Evolutionary conservation across 176 grass and related monocot genomes (phyloP).

Genomic region (Ensete glaucum): DNA sequence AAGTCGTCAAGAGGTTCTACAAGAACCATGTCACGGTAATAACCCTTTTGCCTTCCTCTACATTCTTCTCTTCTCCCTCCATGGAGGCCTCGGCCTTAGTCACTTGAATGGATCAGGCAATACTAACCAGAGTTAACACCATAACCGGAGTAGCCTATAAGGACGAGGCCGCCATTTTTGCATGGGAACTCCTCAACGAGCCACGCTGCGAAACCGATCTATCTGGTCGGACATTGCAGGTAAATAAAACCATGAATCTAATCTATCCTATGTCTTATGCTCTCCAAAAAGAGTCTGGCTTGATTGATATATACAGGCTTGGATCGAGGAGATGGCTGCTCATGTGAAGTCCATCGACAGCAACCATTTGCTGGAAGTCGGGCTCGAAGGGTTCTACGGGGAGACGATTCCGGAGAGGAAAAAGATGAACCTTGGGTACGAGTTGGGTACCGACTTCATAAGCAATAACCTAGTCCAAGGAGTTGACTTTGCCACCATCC

Average conservation of each 20-base stretch:
- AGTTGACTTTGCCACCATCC: constrained; percentile 21
- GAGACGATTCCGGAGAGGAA: background rate
- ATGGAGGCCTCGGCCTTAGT: background rate
- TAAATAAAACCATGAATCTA: background rate
- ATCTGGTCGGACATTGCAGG: constrained; percentile 9
- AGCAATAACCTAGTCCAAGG: constrained; percentile 1
- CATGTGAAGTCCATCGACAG: constrained; percentile 20
- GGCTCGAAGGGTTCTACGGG: constrained; percentile 24
- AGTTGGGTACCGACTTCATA: constrained; percentile 17
- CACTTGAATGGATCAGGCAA: background rate
- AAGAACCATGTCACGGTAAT: constrained; percentile 19
- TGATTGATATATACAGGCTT: constrained; percentile 1
- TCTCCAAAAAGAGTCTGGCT: no score
- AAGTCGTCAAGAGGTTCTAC: constrained; percentile 13
- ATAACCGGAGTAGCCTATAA: constrained; percentile 8
- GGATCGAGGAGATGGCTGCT: constrained; percentile 21
- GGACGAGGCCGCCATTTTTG: constrained; percentile 13
- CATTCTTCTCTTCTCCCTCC: background rate
- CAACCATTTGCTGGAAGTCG: constrained; percentile 8
- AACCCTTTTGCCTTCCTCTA: no score
- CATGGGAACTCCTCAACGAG: constrained; percentile 26
- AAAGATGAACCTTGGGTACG: background rate
- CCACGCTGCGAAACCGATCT: constrained; percentile 4
- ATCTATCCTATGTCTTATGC: background rate
- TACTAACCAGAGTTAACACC: constrained; percentile 11